A percentile compares a stretch with the other conserved stretches of the same genome.
Evolutionary conservation across 805 yeast species (phyloP).

Genomic region (Kazachstania bromeliacearum): DNA sequence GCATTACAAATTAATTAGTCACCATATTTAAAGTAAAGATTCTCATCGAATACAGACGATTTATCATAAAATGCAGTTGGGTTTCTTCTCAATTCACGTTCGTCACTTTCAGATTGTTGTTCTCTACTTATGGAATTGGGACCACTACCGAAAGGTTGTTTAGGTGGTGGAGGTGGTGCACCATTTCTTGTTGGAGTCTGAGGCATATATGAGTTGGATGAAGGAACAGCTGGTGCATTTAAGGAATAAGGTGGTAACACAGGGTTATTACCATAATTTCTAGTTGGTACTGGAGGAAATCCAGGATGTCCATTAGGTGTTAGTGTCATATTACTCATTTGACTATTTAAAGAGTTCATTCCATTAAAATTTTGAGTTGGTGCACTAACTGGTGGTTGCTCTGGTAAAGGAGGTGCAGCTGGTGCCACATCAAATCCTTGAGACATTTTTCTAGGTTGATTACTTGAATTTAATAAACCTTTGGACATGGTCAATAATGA

Average conservation of each 20-base stretch:
- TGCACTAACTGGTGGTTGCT: conserved; percentile 2
- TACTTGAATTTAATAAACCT: conserved; percentile 11
- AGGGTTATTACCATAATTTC: not conserved
- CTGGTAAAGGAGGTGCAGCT: conserved; percentile 7
- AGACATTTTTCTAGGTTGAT: not conserved
- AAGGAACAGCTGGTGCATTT: not conserved
- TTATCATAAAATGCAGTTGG: conserved; percentile 38
- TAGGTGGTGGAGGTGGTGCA: conserved; percentile 1
- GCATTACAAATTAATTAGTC: too few species aligned
- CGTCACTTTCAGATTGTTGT: conserved; percentile 15
- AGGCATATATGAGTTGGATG: not conserved
- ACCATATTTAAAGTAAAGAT: conserved; percentile 34
- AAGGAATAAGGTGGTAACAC: not conserved
- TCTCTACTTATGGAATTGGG: conserved; percentile 6
- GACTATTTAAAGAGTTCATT: not conserved
- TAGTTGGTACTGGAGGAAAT: conserved; percentile 8
- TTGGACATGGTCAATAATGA: conserved; percentile 30
- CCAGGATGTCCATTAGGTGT: not conserved
- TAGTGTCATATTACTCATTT: not conserved
- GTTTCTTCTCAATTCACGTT: conserved; percentile 20
- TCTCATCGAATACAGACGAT: conserved; percentile 43
- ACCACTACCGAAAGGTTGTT: not conserved
- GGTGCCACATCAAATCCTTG: not conserved
- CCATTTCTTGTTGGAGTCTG: not conserved
- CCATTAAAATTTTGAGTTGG: conserved; percentile 1